Conservation (phyloP, 805 yeast species). For the Hagleromyces aurorensis region DNA sequence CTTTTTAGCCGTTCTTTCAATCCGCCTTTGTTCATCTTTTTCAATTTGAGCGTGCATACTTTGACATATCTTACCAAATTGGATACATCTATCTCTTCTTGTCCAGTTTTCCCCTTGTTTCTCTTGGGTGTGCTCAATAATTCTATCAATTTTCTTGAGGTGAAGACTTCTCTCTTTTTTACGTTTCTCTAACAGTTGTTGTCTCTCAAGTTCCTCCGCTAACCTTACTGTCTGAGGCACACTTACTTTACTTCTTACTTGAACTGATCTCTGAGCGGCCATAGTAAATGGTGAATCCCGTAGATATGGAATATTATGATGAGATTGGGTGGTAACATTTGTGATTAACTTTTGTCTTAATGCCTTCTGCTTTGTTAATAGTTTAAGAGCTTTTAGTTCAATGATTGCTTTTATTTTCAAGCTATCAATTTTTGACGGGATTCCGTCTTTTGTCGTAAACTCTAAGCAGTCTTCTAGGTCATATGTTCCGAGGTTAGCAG, state of each 20-base stretch:
- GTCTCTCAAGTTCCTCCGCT: constrained; percentile 69
- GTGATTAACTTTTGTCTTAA: constrained; percentile 54
- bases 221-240: constrained; percentile 68
- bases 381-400: constrained; percentile 60
- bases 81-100: constrained; percentile 24
- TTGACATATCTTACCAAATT: constrained; percentile 24
- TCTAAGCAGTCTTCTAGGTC: constrained; percentile 36
- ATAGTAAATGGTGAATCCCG: constrained; percentile 47
- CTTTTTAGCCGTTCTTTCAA: constrained; percentile 78
- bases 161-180: constrained; percentile 45
- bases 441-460: constrained; percentile 37
- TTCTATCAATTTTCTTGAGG: constrained; percentile 37
- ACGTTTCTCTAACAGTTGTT: constrained; percentile 53
- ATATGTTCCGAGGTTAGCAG: constrained; percentile 62
- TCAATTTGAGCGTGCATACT: constrained; percentile 37
- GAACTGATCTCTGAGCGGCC: constrained; percentile 62
- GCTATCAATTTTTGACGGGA: constrained; percentile 42
- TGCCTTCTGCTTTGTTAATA: constrained; percentile 63
- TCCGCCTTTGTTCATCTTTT: constrained; percentile 65
- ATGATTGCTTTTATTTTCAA: constrained; percentile 58
- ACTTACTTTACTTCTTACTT: constrained; percentile 59
- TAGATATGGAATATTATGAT: constrained; percentile 44
- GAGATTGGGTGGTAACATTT: constrained; percentile 46
- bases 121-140: constrained; percentile 30
- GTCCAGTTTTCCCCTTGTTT: constrained; percentile 21